Conservation (phyloP, 345 rosid genomes). For the Psidium friedrichsthalianum region DNA sequence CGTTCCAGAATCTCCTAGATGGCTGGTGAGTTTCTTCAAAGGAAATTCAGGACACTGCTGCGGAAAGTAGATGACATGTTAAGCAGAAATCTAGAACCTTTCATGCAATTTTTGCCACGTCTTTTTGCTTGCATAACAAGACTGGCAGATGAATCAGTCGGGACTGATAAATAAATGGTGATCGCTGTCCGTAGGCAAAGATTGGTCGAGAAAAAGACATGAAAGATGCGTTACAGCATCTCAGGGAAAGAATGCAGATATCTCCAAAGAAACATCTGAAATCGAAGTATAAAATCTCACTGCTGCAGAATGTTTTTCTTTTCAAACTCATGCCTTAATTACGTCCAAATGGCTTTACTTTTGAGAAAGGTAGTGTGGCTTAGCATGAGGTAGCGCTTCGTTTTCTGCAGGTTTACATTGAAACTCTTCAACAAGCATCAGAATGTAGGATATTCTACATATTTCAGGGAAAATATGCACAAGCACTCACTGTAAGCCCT, state of each 20-base stretch:
- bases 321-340: background rate
- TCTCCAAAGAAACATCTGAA: slow-evolving; percentile 11
- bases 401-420: slow-evolving; percentile 10
- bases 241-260: slow-evolving; percentile 19
- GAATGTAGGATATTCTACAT: slow-evolving; percentile 4
- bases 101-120: background rate
- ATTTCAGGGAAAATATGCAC: slow-evolving; percentile 13
- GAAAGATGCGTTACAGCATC: slow-evolving; percentile 5
- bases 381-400: background rate
- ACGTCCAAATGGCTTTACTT: background rate
- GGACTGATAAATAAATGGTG: background rate
- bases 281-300: background rate
- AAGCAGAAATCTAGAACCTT: background rate
- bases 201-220: slow-evolving; percentile 14
- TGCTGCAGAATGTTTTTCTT: background rate
- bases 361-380: background rate
- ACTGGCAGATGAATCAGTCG: background rate
- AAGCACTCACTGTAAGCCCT: background rate
- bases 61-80: background rate
- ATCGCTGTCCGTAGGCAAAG: slow-evolving; percentile 16
- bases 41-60: background rate
- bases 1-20: slow-evolving; percentile 25
- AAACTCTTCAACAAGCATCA: slow-evolving; percentile 1
- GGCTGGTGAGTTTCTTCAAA: slow-evolving; percentile 16
- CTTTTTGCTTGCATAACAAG: background rate